A percentile compares a stretch with the other conserved stretches of the same genome.
phyloP scores from a whole-genome alignment of 192 early-diverging fungal species.

The Allomyces macrogynus region DNA sequence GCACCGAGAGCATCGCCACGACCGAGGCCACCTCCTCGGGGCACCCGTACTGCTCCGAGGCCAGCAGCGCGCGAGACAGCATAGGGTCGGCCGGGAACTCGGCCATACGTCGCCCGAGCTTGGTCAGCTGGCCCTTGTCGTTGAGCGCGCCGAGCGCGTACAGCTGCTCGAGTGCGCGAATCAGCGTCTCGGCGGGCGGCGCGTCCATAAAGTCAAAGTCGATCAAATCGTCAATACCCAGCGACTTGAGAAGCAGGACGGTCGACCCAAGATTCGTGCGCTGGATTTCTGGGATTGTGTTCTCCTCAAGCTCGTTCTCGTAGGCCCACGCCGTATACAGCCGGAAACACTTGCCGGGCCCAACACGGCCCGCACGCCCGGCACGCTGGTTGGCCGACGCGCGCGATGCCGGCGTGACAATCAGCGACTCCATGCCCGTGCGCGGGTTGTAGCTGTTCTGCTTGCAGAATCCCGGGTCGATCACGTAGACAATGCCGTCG shows the following conservation, averaged over 20 bases:
- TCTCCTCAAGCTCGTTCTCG: constrained; percentile 81
- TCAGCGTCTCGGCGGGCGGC: constrained; percentile 75
- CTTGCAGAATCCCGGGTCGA: constrained; percentile 96
- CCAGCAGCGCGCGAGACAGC: constrained; percentile 77
- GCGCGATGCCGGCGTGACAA: constrained; percentile 84
- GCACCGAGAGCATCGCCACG: constrained; percentile 79
- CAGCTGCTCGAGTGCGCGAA: constrained; percentile 76
- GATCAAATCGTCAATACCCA: constrained; percentile 91
- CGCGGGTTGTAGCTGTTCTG: constrained; percentile 87
- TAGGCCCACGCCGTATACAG: constrained; percentile 86
- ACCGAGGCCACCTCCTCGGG: constrained; percentile 84
- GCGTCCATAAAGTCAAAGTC: constrained; percentile 99
- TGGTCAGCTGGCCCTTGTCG: constrained; percentile 79
- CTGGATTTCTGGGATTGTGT: constrained; percentile 90
- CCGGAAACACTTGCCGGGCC: constrained; percentile 93
- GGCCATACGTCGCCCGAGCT: constrained; percentile 89
- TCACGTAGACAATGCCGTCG: constrained; percentile 89
- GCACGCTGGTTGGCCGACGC: constrained; percentile 85
- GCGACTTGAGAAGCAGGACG: constrained; percentile 77
- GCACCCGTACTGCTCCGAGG: constrained; percentile 79
- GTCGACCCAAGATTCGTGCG: constrained; percentile 80
- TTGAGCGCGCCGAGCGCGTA: constrained; percentile 84
- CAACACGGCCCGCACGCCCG: constrained; percentile 86
- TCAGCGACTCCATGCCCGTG: constrained; percentile 88
- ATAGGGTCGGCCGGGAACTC: constrained; percentile 96